These are phyloP conservation scores for Vigna hirtella DNA, from an alignment of 306 rosid species.

Conservation along the genomic window DNA sequence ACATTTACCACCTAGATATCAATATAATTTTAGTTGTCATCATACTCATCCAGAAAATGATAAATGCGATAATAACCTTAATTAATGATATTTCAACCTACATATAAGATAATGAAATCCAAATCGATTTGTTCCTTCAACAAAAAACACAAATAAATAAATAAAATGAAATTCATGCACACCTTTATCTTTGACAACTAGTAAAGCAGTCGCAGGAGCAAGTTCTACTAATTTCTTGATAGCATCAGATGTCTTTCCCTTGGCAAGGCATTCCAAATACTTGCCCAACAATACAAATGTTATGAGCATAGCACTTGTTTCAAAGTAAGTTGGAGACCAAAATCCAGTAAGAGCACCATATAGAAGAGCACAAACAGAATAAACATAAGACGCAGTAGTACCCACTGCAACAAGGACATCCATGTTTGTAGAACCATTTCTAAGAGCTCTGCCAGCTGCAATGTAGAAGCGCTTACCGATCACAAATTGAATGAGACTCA, in stretches of 20 bases:
- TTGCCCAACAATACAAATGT: slow-evolving; percentile 97
- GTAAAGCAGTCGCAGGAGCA: slow-evolving; percentile 83
- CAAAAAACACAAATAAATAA: not conserved
- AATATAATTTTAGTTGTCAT: slow-evolving; percentile 27
- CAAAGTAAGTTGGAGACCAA: slow-evolving; percentile 96
- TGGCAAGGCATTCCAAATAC: slow-evolving; percentile 96
- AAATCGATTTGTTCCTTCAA: slow-evolving; percentile 4
- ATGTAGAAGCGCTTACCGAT: slow-evolving; percentile 93
- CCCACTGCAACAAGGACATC: slow-evolving; percentile 99
- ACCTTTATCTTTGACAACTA: slow-evolving; percentile 89
- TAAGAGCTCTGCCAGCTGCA: slow-evolving; percentile 95
- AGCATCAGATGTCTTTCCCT: slow-evolving; percentile 99
- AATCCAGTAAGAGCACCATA: slow-evolving; percentile 96
- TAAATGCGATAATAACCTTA: slow-evolving; percentile 12
- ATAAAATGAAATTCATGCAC: slow-evolving; percentile 31
- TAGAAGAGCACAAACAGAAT: slow-evolving; percentile 93
- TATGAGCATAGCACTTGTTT: slow-evolving; percentile 99
- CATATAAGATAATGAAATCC: slow-evolving; percentile 35
- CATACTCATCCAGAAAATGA: slow-evolving; percentile 25
- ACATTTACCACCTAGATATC: slow-evolving; percentile 64
- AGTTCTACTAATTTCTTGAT: slow-evolving; percentile 96
- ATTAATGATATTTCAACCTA: not conserved
- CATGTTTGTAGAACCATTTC: slow-evolving; percentile 98
- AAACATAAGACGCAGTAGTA: slow-evolving; percentile 93
- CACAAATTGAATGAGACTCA: slow-evolving; percentile 87